These are phyloP conservation scores for Babesia bovis DNA, from an alignment of 169 alveolate genomes.

Conservation along the genomic window DNA sequence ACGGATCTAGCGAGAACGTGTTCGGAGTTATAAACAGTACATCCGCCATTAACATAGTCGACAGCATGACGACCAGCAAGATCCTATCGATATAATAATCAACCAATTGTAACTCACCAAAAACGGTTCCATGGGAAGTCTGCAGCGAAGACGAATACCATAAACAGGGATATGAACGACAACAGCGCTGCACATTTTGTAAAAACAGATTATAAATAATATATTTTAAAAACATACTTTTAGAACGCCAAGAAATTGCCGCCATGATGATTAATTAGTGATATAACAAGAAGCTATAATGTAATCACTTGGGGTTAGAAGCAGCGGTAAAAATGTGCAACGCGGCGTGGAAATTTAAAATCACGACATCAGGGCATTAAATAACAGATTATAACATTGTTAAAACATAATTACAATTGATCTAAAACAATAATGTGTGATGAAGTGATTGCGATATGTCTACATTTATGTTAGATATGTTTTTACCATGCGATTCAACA, in stretches of 20 bases:
- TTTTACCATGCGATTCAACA: too few relatives aligned
- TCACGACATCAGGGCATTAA: neutral
- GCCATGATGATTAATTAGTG: neutral
- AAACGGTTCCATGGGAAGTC: conserved; percentile 47
- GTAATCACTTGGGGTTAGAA: neutral
- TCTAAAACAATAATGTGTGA: too few relatives aligned
- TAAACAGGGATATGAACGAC: conserved; percentile 25
- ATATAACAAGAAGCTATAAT: neutral
- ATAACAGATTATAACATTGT: too few relatives aligned
- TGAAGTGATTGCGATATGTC: too few relatives aligned
- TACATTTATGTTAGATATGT: too few relatives aligned
- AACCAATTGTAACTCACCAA: conserved; percentile 28
- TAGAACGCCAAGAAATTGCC: conserved; percentile 16
- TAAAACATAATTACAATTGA: too few relatives aligned
- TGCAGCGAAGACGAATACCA: conserved; percentile 29
- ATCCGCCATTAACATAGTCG: conserved; percentile 25
- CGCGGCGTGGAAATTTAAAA: neutral
- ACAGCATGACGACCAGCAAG: conserved; percentile 19
- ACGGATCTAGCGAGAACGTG: conserved; percentile 58
- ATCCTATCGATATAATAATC: conserved; percentile 9
- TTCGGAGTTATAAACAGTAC: conserved; percentile 41
- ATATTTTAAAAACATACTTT: conserved; percentile 33
- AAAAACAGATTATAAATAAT: neutral
- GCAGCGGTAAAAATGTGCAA: neutral
- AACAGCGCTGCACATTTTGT: conserved; percentile 43